Base-by-base conservation (phyloP, 495 filamentous ascomycete species). In the Penicillium macrosclerotiorum region DNA sequence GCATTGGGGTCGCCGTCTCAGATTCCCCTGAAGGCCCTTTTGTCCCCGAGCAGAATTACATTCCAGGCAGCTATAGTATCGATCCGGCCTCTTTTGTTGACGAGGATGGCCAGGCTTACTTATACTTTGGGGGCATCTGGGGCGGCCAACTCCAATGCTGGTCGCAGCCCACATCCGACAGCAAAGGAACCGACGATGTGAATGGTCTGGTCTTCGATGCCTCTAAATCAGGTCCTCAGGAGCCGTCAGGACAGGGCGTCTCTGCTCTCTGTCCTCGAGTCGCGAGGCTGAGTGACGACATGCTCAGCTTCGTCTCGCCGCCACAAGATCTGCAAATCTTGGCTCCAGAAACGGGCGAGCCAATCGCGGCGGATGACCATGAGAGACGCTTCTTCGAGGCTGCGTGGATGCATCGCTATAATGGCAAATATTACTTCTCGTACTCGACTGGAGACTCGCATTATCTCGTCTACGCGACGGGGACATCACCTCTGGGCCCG, bases 371-470 rank as follows among this genome's bases (percentile, higher is more conserved):
- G 19, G 76, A 83, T 67, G 82, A 88, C 60, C 83, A 88, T 64
- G 81, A 84, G 42, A 55, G 83, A 4, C 69, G 84, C n/a, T 89
- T 88, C 72, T 88, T 89, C 65, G 85, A 89, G 70, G 85, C 84
- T 0, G 78, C 85, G 16, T 88, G 84, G 83, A 77, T 88, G 78
- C 83, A 88, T 54, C 73, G 75, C 51, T 78, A 82, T 53, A 68
- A 73, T 2, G 82, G 72, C 4, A 74, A 60, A 43, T 89, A 88
- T 64, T 90, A 90, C 63, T 88, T 88, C 60, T 79, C 74, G 27
- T 87, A 88, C 67, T 86, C 83, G 50, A 88, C 84, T 9, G 85
- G 85, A 27, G 85, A 89, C 62, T 82, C 83, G 44, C 85, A 88
- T 60, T 85, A 69, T 53, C 64, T 89, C n/a, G 77, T 59, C 42